Conservation (phyloP, 495 filamentous ascomycete genomes). For the Aspergillus ostianus region DNA sequence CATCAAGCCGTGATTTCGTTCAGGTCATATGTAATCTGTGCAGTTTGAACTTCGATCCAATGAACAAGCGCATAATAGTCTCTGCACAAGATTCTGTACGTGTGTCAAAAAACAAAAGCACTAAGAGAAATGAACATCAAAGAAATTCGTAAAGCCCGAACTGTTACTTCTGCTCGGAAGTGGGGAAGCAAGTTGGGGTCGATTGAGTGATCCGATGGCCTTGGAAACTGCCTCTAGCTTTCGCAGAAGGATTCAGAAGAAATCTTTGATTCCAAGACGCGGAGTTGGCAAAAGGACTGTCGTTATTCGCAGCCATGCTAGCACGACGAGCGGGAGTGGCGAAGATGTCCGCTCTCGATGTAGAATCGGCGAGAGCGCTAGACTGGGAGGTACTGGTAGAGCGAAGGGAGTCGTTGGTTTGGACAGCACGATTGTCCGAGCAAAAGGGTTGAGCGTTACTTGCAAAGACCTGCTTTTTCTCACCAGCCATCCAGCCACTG, state of each 20-base stretch:
- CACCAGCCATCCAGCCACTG: conserved; percentile 18
- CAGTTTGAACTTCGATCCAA: background rate
- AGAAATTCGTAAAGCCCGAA: background rate
- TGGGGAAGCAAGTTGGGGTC: conserved; percentile 20
- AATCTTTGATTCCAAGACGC: conserved; percentile 14
- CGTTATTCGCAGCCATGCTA: conserved; percentile 8
- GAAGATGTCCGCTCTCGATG: conserved; percentile 8
- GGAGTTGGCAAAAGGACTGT: background rate
- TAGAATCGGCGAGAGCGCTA: conserved; percentile 2
- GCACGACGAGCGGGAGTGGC: conserved; percentile 16
- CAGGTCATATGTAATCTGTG: background rate
- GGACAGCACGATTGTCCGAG: background rate
- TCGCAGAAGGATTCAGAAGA: conserved; percentile 11
- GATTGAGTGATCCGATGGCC: conserved; percentile 25
- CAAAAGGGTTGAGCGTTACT: background rate
- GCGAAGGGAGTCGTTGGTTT: conserved; percentile 1
- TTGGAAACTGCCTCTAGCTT: conserved; percentile 2
- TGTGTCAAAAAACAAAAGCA: background rate
- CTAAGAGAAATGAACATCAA: background rate
- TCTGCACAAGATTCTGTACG: conserved; percentile 1
- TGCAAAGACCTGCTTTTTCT: conserved; percentile 3
- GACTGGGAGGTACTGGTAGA: background rate
- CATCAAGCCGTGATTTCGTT: background rate
- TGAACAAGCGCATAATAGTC: background rate
- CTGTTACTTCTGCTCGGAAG: conserved; percentile 2